Evolutionary conservation across 371 early-diverging fungal species (phyloP), one percentile per base, ranked within the genome.

Genomic region (Lichtheimia ornata): DNA sequence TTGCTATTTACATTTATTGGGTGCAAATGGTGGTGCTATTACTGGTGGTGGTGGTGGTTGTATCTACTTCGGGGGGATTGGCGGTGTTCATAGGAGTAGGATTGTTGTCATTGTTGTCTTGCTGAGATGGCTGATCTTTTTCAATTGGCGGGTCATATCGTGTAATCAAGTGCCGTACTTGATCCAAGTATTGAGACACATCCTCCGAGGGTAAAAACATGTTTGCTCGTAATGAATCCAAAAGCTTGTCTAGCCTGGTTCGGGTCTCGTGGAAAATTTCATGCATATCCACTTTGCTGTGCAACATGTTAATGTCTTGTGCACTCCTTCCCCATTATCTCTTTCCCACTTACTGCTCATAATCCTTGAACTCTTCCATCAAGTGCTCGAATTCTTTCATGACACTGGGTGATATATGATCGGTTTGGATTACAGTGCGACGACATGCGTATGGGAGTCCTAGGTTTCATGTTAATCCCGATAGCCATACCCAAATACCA

Each of bases 381-480:
- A 66, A 41, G 22, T 66, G 55, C 20, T 49, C 28, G 30, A 66
- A 53, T 51, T 59, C 62, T 22, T 51, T 27, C 45, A 66, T 17
- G 5, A 66, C 62, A n/a, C 47, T 28, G 14, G 62, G 50, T n/a
- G 62, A 49, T 55, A 58, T 45, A 45, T 59, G 47, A 41, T 59
- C 55, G 12, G 45, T 58, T 45, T 66, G 59, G 9, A 27, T 27
- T 15, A 62, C 62, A 41, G 28, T 40, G 40, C 56, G 58, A 13
- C 54, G 58, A 50, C 67, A 66, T 11, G 67, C 61, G 52, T 66
- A 66, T 14, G 67, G 67, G 5, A 59, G 11, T n/a, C 67, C 67
- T 66, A 62, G 2, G 11, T 35, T 5, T 22, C 15, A 47, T n/a
- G 47, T 47, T 2, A n/a, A 47, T 47, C 22, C 0, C 5, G 47